phyloP scores from a whole-genome alignment of 2,329 filamentous ascomycete genomes.

The Ascosphaera pollenicola region DNA sequence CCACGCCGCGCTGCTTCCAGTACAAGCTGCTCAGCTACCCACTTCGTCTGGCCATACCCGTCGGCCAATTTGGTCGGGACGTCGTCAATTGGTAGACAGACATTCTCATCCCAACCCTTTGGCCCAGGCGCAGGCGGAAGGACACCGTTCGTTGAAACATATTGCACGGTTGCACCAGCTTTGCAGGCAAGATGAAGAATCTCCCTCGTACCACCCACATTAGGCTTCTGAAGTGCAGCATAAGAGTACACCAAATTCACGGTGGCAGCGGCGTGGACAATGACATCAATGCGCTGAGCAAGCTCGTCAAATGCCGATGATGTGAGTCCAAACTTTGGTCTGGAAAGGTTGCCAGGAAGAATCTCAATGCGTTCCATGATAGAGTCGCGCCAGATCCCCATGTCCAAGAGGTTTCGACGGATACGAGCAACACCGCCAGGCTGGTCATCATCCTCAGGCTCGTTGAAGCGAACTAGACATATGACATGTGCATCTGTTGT shows the following conservation, averaged over 20 bases:
- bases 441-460: conserved; percentile 40
- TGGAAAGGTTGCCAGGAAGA: conserved; percentile 48
- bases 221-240: conserved; percentile 49
- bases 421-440: conserved; percentile 49
- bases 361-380: conserved; percentile 62
- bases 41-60: conserved; percentile 62
- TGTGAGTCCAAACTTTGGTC: conserved; percentile 45
- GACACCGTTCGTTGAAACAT: conserved; percentile 63
- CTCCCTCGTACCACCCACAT: conserved; percentile 59
- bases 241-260: conserved; percentile 70
- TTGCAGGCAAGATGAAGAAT: conserved; percentile 47
- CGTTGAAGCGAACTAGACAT: conserved; percentile 51
- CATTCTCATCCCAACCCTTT: conserved; percentile 48
- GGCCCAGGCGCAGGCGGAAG: conserved; percentile 34
- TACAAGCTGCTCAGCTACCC: conserved; percentile 58
- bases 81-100: conserved; percentile 42
- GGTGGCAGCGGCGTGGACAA: conserved; percentile 55
- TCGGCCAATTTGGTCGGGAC: conserved; percentile 48
- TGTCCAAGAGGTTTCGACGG: conserved; percentile 53
- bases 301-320: conserved; percentile 43
- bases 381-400: conserved; percentile 54
- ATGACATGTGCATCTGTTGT: conserved; percentile 46
- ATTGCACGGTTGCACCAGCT: conserved; percentile 50
- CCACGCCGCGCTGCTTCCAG: conserved; percentile 46
- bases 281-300: conserved; percentile 43